Evolutionary conservation across 176 grass and related monocot species (phyloP), one percentile per base, ranked within the genome.

Genomic region (Triticum dicoccoides): DNA sequence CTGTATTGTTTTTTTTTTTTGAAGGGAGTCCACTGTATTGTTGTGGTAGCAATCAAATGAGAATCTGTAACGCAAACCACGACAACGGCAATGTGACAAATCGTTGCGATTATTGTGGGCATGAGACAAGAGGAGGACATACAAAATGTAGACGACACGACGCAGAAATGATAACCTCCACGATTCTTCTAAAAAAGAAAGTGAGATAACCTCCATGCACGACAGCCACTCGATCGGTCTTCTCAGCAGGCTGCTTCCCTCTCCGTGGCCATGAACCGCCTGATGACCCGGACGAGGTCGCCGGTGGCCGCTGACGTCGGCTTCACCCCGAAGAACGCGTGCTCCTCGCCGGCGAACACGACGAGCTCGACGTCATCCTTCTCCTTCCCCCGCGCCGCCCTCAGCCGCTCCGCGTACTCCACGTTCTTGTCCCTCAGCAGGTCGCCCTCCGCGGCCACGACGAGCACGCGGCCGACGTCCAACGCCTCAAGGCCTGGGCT

Each of bases 231-330:
- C 51, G 51, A 17, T 18, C 51, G 2, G 5, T 18, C 15, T 6
- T n/a, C 20, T 61, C 58, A 61, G 2, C 20, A n/a, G 5, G 20
- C 39, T 23, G 39, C 39, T 45, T 13, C 70, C 37, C 38, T 9
- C 23, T 12, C 69, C 38, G 70, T 11, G 56, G 56, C 77, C 30
- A 91, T 30, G 69, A 94, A 91, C 84, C 70, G 86, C 74, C 76
- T 69, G 71, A 94, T 38, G 27, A 67, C 18, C 15, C 39, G 61
- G 86, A 87, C 88, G n/a, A 94, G 80, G 86, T 91, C 24, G 63
- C 85, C 78, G 15, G 92, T 63, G 52, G 87, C 61, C 52, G 85
- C 81, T 10, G 87, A 91, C 85, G 82, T 79, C 0, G 92, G 92
- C 59, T 87, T 81, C 5, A 81, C 9, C 0, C 75, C 54, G 64